These are phyloP conservation scores for Calonectria crousiana DNA, from an alignment of 2,329 filamentous ascomycete species.

Conservation along the genomic window DNA sequence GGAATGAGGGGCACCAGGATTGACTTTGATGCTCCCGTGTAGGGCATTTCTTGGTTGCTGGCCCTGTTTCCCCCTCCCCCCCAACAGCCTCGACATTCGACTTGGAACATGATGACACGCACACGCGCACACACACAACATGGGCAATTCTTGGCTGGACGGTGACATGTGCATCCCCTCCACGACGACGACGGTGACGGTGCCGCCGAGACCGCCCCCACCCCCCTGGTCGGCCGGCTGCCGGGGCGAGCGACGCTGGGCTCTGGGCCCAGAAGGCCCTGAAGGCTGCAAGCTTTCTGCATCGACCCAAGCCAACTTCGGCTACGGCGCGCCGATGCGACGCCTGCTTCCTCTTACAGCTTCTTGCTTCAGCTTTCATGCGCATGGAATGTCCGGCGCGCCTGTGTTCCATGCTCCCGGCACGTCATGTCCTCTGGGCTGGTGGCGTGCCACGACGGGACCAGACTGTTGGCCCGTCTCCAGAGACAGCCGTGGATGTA, in stretches of 20 bases:
- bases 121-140: not conserved
- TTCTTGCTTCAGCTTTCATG: slow-evolving; percentile 11
- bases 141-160: not conserved
- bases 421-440: slow-evolving; percentile 1
- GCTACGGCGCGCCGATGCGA: slow-evolving; percentile 10
- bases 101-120: not conserved
- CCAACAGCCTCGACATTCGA: not conserved
- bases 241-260: not conserved
- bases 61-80: not conserved
- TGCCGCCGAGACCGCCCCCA: not conserved
- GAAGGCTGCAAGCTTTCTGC: slow-evolving; percentile 1
- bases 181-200: not conserved
- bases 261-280: not conserved
- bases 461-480: not conserved
- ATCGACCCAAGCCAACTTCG: not conserved
- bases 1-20: not conserved
- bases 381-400: not conserved
- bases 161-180: not conserved
- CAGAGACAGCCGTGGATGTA: not conserved
- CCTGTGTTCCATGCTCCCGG: not conserved
- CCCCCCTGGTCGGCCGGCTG: not conserved
- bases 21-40: not conserved
- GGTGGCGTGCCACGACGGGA: not conserved
- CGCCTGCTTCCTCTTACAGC: not conserved
- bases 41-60: not conserved